Evolutionary conservation across 371 early-diverging fungal genomes (phyloP).

Genomic region (Conidiobolus coronatus): DNA sequence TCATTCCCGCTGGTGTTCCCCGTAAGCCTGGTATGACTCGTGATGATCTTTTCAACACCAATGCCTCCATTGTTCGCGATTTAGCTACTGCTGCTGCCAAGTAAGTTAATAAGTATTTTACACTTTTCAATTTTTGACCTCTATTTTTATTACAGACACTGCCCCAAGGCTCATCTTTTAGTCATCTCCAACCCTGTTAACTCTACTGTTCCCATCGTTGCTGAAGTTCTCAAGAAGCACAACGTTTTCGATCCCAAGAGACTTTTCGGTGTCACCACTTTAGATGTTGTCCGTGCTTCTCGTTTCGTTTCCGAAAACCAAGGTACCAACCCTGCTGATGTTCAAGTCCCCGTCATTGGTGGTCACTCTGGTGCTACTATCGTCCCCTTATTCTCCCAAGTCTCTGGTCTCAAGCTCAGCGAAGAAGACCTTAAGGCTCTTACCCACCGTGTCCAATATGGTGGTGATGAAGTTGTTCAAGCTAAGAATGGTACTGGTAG

Average conservation of each 20-base stretch:
- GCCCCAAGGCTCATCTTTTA: conserved; percentile 86
- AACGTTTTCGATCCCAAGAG: conserved; percentile 77
- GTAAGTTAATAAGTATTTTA: conserved; percentile 13
- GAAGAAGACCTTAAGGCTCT: conserved; percentile 79
- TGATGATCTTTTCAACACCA: conserved; percentile 78
- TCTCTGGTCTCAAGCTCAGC: conserved; percentile 43
- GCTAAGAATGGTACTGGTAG: conserved; percentile 97
- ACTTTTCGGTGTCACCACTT: conserved; percentile 94
- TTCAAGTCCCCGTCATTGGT: conserved; percentile 83
- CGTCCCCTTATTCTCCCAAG: conserved; percentile 82
- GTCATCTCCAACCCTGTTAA: conserved; percentile 99
- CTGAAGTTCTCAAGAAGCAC: conserved; percentile 86
- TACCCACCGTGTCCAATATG: conserved; percentile 95
- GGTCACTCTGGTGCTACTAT: conserved; percentile 98
- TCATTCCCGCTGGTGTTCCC: conserved; percentile 98
- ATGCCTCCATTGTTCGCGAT: conserved; percentile 10
- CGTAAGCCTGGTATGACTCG: conserved; percentile 99
- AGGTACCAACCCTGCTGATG: conserved; percentile 42
- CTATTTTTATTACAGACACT: conserved; percentile 24
- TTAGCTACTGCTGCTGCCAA: conserved; percentile 29
- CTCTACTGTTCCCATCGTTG: conserved; percentile 97
- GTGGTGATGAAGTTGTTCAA: conserved; percentile 98
- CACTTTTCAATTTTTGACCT: conserved; percentile 4
- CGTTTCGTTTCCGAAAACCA: conserved; percentile 80
- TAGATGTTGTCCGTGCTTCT: conserved; percentile 94